Evolutionary conservation across 768 basidiomycete genomes (phyloP).

Genomic region (Gyrodon lividus): DNA sequence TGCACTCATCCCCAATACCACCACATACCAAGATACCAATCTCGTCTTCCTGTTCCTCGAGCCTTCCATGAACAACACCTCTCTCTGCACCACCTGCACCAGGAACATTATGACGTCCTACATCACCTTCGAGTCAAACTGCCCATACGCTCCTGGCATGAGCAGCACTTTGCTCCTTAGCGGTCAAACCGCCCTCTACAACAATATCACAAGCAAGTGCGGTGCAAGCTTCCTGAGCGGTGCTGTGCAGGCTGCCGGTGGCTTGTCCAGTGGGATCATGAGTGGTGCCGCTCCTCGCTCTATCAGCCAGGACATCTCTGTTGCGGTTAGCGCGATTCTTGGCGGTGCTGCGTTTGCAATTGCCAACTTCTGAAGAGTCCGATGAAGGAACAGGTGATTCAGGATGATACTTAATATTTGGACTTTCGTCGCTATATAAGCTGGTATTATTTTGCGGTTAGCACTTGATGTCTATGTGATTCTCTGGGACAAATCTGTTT

Average conservation of each 20-base stretch:
- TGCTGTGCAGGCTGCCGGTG: constrained; percentile 68
- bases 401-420: constrained; percentile 15
- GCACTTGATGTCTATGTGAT: constrained; percentile 11
- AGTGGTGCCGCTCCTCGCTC: constrained; percentile 29
- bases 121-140: constrained; percentile 68
- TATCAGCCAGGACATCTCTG: constrained; percentile 25
- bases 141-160: constrained; percentile 78
- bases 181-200: constrained; percentile 67
- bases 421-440: constrained; percentile 22
- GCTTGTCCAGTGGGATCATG: constrained; percentile 40
- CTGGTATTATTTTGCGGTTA: constrained; percentile 19
- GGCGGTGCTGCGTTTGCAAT: constrained; percentile 34
- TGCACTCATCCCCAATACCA: constrained; percentile 48
- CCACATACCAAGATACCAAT: constrained; percentile 55
- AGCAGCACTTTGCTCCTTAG: constrained; percentile 59
- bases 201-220: constrained; percentile 59
- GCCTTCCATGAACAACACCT: constrained; percentile 42
- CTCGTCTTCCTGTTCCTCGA: constrained; percentile 80
- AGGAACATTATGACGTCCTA: constrained; percentile 73
- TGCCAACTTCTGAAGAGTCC: constrained; percentile 24
- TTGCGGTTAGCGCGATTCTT: constrained; percentile 31
- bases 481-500: constrained; percentile 9
- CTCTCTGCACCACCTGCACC: constrained; percentile 83
- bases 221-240: constrained; percentile 68
- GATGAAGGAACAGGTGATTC: background rate